Evolutionary conservation across 768 basidiomycete genomes (phyloP).

Genomic region (Termitomyces sp.): DNA sequence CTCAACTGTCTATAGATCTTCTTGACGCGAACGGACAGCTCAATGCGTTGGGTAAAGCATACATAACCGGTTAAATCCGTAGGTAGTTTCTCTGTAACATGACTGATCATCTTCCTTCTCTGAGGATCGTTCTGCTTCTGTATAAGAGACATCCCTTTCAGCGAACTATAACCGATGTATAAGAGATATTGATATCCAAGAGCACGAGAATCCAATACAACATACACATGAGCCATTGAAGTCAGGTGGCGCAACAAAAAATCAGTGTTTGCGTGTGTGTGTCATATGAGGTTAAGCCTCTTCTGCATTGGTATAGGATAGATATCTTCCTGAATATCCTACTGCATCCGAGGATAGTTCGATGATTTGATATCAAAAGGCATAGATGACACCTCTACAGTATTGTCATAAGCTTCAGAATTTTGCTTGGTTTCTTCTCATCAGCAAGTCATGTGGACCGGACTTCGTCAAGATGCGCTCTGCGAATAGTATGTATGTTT

Average conservation of each 20-base stretch:
- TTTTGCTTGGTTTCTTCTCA: no score
- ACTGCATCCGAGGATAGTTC: background rate
- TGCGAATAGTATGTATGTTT: background rate
- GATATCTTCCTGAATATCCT: background rate
- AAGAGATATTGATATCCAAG: no score
- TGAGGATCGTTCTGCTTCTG: background rate
- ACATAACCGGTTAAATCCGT: constrained; percentile 7
- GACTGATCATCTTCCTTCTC: background rate
- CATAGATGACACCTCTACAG: no score
- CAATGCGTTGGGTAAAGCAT: constrained; percentile 16
- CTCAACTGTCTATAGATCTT: constrained; percentile 11
- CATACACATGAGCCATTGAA: background rate
- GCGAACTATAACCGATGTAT: background rate
- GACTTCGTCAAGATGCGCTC: background rate
- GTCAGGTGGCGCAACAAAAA: constrained; percentile 1
- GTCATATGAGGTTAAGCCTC: background rate
- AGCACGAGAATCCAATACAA: background rate
- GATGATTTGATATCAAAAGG: background rate
- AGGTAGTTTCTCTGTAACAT: background rate
- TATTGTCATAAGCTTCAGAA: background rate
- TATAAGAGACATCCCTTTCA: background rate
- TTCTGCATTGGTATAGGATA: background rate
- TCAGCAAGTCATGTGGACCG: background rate
- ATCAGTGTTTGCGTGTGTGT: no score
- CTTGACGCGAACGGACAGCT: constrained; percentile 18